Evolutionary conservation across 306 rosid genomes (phyloP), one percentile per base, ranked within the genome.

Genomic region (Cyclanthera cordifolia): DNA sequence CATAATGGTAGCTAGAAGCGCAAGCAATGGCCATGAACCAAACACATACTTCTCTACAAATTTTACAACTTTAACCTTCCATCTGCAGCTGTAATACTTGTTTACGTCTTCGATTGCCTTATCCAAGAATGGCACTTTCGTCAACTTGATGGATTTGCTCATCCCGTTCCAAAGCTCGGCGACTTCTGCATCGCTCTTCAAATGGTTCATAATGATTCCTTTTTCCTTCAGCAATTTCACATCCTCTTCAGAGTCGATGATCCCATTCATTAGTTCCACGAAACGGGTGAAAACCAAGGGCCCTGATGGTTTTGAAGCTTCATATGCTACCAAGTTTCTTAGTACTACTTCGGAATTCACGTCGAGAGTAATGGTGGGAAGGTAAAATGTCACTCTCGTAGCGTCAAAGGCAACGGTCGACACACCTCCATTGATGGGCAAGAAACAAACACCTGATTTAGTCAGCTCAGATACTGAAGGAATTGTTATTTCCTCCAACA

Each of bases 251-350:
- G 88, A 59, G 63, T 91, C 97, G 48, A 88, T 83, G 15, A 86
- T 88, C 67, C 97, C 96, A 2, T 86, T 88, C 94, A 83, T 82
- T 46, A 88, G 16, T 72, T 91, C 97, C 0, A 88, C 83, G 80
- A 80, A 88, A 17, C 97, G 87, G 0, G 94, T 53, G 15, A 91
- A 70, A 48, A 88, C 82, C 80, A 86, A 77, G 0, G 89, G 83
- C 60, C 96, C 91, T 0, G 86, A 72, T 55, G 82, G 78, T 46
- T 67, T 74, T n/a, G 88, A 86, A 17, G 91, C 86, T 75, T 91
- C 96, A 47, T 88, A 91, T 8, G 94, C 95, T 6, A 86, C 90
- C 69, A 86, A 73, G 74, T 86, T 91, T 81, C 88, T 79, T 19
- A 91, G 37, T n/a, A 88, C 21, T 43, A 80, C 81, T 69, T 86